Base-by-base conservation (phyloP, 768 basidiomycete genomes). In the Fomitopsis pulvina region DNA sequence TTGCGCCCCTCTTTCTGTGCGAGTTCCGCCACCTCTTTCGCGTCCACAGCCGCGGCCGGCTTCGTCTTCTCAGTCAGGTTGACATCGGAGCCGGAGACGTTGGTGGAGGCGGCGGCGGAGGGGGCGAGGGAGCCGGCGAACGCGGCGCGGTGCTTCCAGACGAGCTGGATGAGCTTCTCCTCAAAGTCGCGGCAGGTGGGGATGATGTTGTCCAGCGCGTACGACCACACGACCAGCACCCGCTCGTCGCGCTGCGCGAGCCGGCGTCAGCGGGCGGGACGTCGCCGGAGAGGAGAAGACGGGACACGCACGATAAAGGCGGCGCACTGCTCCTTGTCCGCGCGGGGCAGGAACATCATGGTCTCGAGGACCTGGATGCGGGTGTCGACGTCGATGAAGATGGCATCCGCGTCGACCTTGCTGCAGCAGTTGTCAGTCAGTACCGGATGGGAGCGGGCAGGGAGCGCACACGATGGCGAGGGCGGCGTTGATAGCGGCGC, bases 321-420 rank as follows among this genome's bases (percentile, higher is more conserved):
- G 18, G 83, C 92, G 44, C 86, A 91, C 59, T 93, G 91, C 62
- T 93, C 91, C 70, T 92, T 93, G 62, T 93, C 87, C 6, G 90
- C 90, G 34, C 77, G 75, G 5, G 84, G 79, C 37, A 94, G 70
- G 50, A 78, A 74, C 46, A 63, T 59, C 57, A 93, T 80, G 14
- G 78, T 78, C 51, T 88, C 84, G 22, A 94, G 65, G 49, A 94
- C 81, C 66, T 94, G 92, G 46, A 94, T 93, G 5, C 89, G 84
- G 1, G 90, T 93, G 62, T 92, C 81, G 48, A 66, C 63, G 66
- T 90, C 87, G 52, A 94, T 76, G 58, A 82, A 82, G 54, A 89
- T 79, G 26, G 77, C 79, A 9, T 64, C 65, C 1, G 77, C 76
- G 56, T 83, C 77, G 4, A 83, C 81, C 16, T 75, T 56, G 22